Evolutionary conservation across 805 yeast species (phyloP), one percentile per base, ranked within the genome.

Genomic region (Saturnispora sekii): DNA sequence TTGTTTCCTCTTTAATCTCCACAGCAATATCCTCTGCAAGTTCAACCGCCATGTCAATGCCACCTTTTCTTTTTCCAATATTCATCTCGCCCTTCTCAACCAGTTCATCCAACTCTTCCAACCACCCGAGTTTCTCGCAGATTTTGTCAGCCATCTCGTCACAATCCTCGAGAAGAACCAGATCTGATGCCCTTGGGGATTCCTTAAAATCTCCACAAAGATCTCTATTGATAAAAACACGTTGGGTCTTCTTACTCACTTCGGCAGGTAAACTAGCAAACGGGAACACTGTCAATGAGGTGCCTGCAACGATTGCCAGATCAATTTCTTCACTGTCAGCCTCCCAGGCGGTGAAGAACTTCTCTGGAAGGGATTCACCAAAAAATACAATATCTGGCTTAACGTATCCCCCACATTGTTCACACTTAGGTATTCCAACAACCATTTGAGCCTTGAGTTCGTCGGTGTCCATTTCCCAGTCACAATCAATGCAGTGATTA

Each of bases 371-470:
- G 2, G 80, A 74, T 60, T 90, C 98, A 3, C 97, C 97, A 65
- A 88, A 93, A 56, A 90, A 90, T 1, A 88, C 96, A 53, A 90
- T 93, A 56, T 85, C 90, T 0, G 97, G 98, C 58, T 90, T 90
- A 26, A 93, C 85, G 29, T 77, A 72, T 0, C 96, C 95, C 4
- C 66, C 59, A 56, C 97, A 90, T 14, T 66, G 56, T 12, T 56
- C 51, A 64, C 97, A 90, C 9, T 58, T 61, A 1, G 81, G 81
- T 16, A 76, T 69, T 18, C 50, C 43, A 2, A 64, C 65, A 29
- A 53, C 48, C 59, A 60, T 57, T 14, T 57, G 56, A 32, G 61
- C 49, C 48, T 69, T 70, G 51, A 82, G 66, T 6, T 60, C 60
- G 6, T 68, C 73, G 7, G 66, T 60, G 0, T 73, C 60, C 75